Base-by-base conservation (phyloP, 345 rosid genomes). In the Eucalyptus marginata region DNA sequence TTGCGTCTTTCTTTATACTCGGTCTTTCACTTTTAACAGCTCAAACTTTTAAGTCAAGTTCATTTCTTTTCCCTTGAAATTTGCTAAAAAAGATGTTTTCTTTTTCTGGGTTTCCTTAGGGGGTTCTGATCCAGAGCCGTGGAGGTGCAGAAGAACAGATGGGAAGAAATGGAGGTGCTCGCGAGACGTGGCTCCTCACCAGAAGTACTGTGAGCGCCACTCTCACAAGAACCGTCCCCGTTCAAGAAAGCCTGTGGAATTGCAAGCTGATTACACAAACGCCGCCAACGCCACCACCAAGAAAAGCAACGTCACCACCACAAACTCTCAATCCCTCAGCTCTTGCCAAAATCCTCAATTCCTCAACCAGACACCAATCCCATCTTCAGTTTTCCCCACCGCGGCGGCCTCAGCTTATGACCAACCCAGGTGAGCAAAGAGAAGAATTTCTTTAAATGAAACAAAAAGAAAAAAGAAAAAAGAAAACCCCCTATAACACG, bases 171-270 rank as follows among this genome's bases (percentile, higher is more conserved):
- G 97, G 97, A 93, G 97, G 92, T 95, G 97, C 89, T 94, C 97
- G 12, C 93, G 96, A 88, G 97, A 94, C 62, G 97, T 92, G 89
- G 96, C 92, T 27, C 96, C 97, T 49, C 94, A 94, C 62, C 96
- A 94, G 86, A 95, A 94, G 92, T 95, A 95, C 89, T 95, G 97
- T 85, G 97, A 94, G 92, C 93, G 96, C 24, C 97, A 95, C 92
- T 93, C 94, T 49, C 96, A 94, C 89, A 95, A 94, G 91, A 92
- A 92, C 91, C 96, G 96, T 87, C 95, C 94, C 92, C 97, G 97
- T 96, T 96, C 97, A 96, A 96, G 97, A 96, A 96, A 96, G 97
- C 96, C 93, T 95, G 97, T 96, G 97, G 96, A 96, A 95, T 83
- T 88, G 89, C 93, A 88, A 59, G 47, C 92, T 59, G 88, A 92